These are phyloP conservation scores for Epithemia pelagica DNA, from an alignment of 108 stramenopile genomes.

Conservation along the genomic window DNA sequence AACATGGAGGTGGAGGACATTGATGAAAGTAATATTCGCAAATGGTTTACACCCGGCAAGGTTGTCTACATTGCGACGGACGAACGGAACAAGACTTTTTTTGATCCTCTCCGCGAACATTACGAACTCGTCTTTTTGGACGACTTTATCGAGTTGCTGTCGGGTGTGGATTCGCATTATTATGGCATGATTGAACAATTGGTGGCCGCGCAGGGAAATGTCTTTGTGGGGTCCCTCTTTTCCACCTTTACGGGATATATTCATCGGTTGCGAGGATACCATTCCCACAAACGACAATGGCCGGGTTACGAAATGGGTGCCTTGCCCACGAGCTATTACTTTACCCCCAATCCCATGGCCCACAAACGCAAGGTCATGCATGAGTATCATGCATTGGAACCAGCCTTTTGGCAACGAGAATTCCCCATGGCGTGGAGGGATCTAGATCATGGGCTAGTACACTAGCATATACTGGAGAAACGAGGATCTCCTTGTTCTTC, in stretches of 20 bases:
- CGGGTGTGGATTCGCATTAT: constrained; percentile 44
- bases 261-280: constrained; percentile 73
- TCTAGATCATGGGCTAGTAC: constrained; percentile 72
- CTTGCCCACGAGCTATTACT: constrained; percentile 48
- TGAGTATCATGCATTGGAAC: constrained; percentile 1
- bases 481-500: too few species aligned
- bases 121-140: constrained; percentile 54
- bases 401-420: constrained; percentile 35
- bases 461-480: too few species aligned
- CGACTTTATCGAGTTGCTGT: constrained; percentile 43
- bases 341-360: constrained; percentile 12
- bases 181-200: constrained; percentile 74
- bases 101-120: constrained; percentile 35
- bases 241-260: constrained; percentile 78
- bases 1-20: constrained; percentile 11
- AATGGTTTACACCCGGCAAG: neutral
- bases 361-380: constrained; percentile 9
- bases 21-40: constrained; percentile 10
- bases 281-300: constrained; percentile 49
- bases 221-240: constrained; percentile 68
- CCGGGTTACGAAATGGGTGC: constrained; percentile 47
- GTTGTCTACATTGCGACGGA: constrained; percentile 63
- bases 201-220: constrained; percentile 66
- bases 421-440: constrained; percentile 77
- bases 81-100: constrained; percentile 56